Base-by-base conservation (phyloP, 805 yeast species). In the Candida mattraensis region DNA sequence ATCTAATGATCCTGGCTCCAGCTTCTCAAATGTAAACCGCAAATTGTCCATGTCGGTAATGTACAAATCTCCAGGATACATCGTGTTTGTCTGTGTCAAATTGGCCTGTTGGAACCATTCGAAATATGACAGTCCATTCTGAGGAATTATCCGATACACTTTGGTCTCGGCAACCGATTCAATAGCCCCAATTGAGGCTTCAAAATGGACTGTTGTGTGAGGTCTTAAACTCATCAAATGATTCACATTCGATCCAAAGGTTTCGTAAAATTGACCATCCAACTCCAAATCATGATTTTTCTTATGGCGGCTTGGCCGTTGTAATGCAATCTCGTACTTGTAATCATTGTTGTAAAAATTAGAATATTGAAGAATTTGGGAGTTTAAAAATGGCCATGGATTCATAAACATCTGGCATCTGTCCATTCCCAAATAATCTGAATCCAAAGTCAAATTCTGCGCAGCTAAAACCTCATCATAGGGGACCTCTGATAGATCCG, bases 271-370 rank as follows among this genome's bases (percentile, higher is more conserved):
- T 0, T 28, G 30, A 7, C 39, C 36, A 4, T 55, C 54, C 2
- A 67, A 39, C 43, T 65, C 69, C 8, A 63, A 42, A 3, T 59
- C 53, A 11, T 35, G 26, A 16, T 61, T 42, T 5, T 44, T 34
- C 3, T 35, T 14, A 35, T 57, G 42, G 47, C 72, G 60, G 0
- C 39, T 18, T 2, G 84, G 83, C 35, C 64, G 58, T 1, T 63
- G 46, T 15, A 80, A 52, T 1, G 75, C 64, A 5, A 60, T 47
- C 12, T 47, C 47, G 52, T 63, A 74, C 11, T 56, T 47, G 27
- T 63, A 40, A 42, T 78, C 80, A 4, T 71, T 51, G 26, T 62
- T 59, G 47, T 76, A 79, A 2, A 76, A 51, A n/a, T 58, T 52
- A 1, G 40, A 23, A 59, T 66, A 61, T 3, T 48, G 42, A 33